Evolutionary conservation across 352 stramenopile species (phyloP), one percentile per base, ranked within the genome.

Genomic region (Pythium grandisporangium): DNA sequence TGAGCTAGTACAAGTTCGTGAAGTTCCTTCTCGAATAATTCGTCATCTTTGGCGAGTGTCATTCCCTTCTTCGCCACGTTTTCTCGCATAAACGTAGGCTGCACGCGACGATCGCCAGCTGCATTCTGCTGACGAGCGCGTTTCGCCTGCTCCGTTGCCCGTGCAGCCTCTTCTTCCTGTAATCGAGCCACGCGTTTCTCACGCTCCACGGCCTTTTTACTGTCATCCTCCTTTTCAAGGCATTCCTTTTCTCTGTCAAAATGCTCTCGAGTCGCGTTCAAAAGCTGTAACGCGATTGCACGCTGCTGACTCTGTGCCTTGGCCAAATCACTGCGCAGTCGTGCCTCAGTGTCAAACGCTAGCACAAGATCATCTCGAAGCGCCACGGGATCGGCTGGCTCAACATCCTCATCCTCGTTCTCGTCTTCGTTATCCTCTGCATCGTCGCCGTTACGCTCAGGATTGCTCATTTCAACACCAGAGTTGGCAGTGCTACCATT

Each of bases 31-130:
- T 84, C 73, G 14, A 87, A 61, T 0, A 51, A 37, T 25, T 69
- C 55, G 24, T 84, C 70, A 22, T 83, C 68, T 41, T 75, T 80
- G 4, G 64, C 42, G 5, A 78, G 55, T 13, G 56, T 64, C 33
- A 83, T 5, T 6, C 61, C 61, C 27, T 87, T 87, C 37, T 72
- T 83, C 5, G 42, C 66, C 2, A 87, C 56, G 2, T 66, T 68
- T 26, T 77, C 69, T 6, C 65, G 59, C 6, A 43, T 45, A 45
- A 74, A 77, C 35, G 65, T 70, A 5, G 58, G 4, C 32, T 65
- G 58, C 6, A 63, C 51, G n/a, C n/a, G n/a, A n/a, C n/a, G n/a
- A n/a, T n/a, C n/a, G n/a, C n/a, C n/a, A n/a, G n/a, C n/a, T 6
- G 20, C 45, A 12, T 23, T 56, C 41, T 54, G 37, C 38, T 65